Conservation (phyloP, 805 yeast genomes). For the Metschnikowia peoriensis region DNA sequence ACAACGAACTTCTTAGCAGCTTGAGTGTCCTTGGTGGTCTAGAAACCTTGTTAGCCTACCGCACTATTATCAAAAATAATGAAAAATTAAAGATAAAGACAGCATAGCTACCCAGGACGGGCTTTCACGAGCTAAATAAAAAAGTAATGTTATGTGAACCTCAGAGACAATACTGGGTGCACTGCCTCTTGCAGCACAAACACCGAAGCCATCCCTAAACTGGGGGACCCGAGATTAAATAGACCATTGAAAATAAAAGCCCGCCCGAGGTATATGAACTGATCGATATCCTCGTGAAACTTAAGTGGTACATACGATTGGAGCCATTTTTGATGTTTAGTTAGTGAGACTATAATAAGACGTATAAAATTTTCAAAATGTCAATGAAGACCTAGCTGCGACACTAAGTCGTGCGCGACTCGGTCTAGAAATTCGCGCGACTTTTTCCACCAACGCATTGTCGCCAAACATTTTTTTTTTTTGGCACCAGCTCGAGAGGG, state of each 20-base stretch:
- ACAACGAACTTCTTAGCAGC: constrained; percentile 88
- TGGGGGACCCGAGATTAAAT: constrained; percentile 1
- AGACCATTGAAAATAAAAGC: constrained; percentile 20
- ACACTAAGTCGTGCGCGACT: constrained; percentile 8
- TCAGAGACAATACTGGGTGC: constrained; percentile 7
- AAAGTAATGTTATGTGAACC: constrained; percentile 4
- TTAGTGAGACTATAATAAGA: constrained; percentile 6
- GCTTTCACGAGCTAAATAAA: constrained; percentile 23
- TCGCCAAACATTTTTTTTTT: not conserved
- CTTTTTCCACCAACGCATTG: not conserved
- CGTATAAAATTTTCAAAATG: constrained; percentile 5
- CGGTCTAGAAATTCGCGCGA: not conserved
- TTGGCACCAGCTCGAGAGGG: constrained; percentile 4
- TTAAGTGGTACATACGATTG: constrained; percentile 69
- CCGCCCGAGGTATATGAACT: constrained; percentile 40
- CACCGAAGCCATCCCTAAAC: not conserved
- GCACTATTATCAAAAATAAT: constrained; percentile 44
- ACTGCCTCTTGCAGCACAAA: constrained; percentile 8
- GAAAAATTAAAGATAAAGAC: constrained; percentile 32
- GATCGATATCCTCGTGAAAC: constrained; percentile 20
- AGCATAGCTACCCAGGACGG: constrained; percentile 50
- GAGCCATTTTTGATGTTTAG: constrained; percentile 64
- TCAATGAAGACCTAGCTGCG: not conserved
- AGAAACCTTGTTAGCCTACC: constrained; percentile 68
- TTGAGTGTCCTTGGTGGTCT: constrained; percentile 72